phyloP scores from a whole-genome alignment of 108 stramenopile species.

The Hondaea fermentalgiana region DNA sequence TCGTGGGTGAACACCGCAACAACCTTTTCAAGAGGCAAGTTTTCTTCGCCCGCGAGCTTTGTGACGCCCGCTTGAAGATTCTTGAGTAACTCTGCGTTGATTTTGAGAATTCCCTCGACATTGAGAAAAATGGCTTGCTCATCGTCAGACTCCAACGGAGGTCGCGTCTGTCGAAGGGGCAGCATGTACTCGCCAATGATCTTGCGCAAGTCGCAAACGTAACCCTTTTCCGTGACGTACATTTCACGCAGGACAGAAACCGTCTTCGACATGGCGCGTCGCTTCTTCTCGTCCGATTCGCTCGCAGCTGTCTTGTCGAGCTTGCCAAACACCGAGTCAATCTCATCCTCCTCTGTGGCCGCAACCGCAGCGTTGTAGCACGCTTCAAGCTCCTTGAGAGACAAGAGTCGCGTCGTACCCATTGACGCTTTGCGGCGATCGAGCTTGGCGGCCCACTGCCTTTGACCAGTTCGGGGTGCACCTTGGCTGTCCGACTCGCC shows the following conservation, averaged over 20 bases:
- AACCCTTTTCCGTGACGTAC: background rate
- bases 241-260: background rate
- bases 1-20: background rate
- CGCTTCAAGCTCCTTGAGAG: background rate
- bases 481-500: background rate
- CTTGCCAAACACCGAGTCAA: background rate
- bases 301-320: background rate
- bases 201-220: background rate
- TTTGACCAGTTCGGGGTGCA: background rate
- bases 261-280: background rate
- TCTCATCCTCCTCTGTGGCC: background rate
- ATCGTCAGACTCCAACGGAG: background rate
- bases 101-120: background rate
- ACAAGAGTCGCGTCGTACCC: background rate
- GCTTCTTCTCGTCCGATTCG: background rate
- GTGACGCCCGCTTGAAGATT: background rate
- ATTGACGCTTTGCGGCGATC: conserved; percentile 2
- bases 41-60: background rate
- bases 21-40: background rate
- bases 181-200: conserved; percentile 2
- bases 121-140: background rate
- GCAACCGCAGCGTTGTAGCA: background rate
- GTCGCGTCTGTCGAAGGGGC: background rate
- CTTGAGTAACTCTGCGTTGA: background rate
- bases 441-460: conserved; percentile 8